Evolutionary conservation across 2,329 filamentous ascomycete genomes (phyloP).

Genomic region (Zelopaecilomyces penicillatus): DNA sequence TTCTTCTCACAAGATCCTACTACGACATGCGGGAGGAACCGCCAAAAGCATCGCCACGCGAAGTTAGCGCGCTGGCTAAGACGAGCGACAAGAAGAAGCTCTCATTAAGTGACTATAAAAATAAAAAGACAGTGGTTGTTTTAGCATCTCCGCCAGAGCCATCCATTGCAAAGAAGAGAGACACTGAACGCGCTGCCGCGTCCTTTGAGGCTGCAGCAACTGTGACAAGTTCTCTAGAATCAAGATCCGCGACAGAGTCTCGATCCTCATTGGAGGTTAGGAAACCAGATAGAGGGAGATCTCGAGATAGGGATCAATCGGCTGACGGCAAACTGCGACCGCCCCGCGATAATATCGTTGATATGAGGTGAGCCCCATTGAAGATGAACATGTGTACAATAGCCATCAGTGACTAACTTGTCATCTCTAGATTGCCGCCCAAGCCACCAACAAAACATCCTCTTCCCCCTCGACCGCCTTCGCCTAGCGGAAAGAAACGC

Average conservation of each 20-base stretch:
- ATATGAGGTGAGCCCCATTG: conserved; percentile 21
- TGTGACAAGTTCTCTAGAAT: conserved; percentile 6
- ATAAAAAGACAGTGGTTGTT: conserved; percentile 34
- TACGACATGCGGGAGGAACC: conserved; percentile 50
- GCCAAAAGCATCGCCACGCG: conserved; percentile 28
- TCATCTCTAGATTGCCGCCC: conserved; percentile 23
- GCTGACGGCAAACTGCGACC: conserved; percentile 23
- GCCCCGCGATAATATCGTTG: conserved; percentile 19
- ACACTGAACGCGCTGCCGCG: conserved; percentile 21
- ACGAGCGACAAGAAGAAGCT: conserved; percentile 42
- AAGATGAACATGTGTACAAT: background rate
- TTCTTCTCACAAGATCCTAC: conserved; percentile 47
- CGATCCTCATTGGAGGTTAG: conserved; percentile 8
- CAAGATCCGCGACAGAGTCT: conserved; percentile 15
- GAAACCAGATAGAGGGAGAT: conserved; percentile 17
- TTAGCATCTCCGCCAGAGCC: conserved; percentile 30
- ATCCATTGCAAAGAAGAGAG: conserved; percentile 22
- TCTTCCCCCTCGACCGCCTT: conserved; percentile 29
- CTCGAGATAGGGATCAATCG: conserved; percentile 15
- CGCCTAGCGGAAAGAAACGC: conserved; percentile 40
- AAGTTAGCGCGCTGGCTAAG: conserved; percentile 32
- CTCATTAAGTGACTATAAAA: conserved; percentile 52
- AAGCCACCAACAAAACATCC: conserved; percentile 26
- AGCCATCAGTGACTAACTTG: conserved; percentile 9
- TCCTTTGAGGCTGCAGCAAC: conserved; percentile 8